A percentile compares a stretch with the other conserved stretches of the same genome.
phyloP scores from a whole-genome alignment of 2,329 filamentous ascomycete genomes.

The Paecilomyces formosus region DNA sequence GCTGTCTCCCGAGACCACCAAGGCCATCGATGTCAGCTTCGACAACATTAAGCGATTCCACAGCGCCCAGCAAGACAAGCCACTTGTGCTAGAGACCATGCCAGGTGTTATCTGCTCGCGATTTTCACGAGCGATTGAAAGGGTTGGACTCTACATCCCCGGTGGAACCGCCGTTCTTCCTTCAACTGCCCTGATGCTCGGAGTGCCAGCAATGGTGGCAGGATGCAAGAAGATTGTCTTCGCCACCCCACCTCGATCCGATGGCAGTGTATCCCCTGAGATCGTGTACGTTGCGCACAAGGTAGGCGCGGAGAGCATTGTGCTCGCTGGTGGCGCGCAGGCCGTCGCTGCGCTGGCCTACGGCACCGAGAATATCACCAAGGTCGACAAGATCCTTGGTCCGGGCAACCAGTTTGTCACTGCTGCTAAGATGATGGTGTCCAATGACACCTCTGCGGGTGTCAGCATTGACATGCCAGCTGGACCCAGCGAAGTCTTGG shows the following conservation, averaged over 20 bases:
- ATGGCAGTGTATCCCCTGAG: slow-evolving; percentile 88
- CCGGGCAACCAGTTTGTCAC: slow-evolving; percentile 98
- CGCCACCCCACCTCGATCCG: slow-evolving; percentile 80
- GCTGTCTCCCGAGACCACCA: slow-evolving; percentile 70
- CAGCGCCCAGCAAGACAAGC: slow-evolving; percentile 75
- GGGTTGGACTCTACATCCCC: slow-evolving; percentile 93
- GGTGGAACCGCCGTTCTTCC: slow-evolving; percentile 96
- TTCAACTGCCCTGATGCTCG: slow-evolving; percentile 94
- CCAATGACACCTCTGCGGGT: slow-evolving; percentile 91
- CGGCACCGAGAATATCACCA: slow-evolving; percentile 85
- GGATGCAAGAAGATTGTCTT: slow-evolving; percentile 93
- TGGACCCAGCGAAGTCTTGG: slow-evolving; percentile 92
- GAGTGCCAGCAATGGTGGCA: slow-evolving; percentile 94
- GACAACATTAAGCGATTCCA: slow-evolving; percentile 96
- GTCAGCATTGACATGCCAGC: slow-evolving; percentile 98
- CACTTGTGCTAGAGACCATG: slow-evolving; percentile 90
- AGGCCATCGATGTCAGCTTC: slow-evolving; percentile 89
- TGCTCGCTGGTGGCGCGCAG: slow-evolving; percentile 90
- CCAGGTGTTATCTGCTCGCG: slow-evolving; percentile 91
- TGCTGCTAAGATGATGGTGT: slow-evolving; percentile 95
- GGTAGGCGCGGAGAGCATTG: slow-evolving; percentile 90
- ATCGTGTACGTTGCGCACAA: slow-evolving; percentile 98
- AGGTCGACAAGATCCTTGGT: slow-evolving; percentile 97
- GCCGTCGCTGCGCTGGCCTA: slow-evolving; percentile 96
- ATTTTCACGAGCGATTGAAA: slow-evolving; percentile 85